Evolutionary conservation across 1,284 basidiomycete species (phyloP).

Genomic region (Hypsizygus ulmarius): DNA sequence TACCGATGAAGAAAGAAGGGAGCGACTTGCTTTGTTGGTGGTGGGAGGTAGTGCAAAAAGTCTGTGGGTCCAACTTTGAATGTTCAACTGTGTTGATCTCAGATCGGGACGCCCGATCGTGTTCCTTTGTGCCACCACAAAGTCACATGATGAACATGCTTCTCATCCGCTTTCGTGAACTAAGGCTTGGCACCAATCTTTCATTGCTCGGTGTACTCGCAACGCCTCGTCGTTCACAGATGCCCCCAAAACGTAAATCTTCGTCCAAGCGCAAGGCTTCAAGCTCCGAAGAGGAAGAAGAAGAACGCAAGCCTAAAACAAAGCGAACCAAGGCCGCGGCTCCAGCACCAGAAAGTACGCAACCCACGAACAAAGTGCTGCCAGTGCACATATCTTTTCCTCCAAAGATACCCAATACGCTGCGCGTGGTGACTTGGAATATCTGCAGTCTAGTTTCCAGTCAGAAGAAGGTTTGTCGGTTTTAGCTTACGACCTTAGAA

Average conservation of each 20-base stretch:
- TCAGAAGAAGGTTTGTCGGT: slow-evolving; percentile 64
- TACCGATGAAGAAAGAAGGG: no score
- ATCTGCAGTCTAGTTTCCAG: slow-evolving; percentile 68
- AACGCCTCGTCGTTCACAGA: slow-evolving; percentile 11
- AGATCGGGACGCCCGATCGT: slow-evolving; percentile 11
- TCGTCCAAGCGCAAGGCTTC: slow-evolving; percentile 32
- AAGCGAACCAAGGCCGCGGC: slow-evolving; percentile 26
- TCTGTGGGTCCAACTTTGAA: slow-evolving; percentile 5
- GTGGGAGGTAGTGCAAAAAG: background rate
- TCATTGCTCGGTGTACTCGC: background rate
- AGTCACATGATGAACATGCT: background rate
- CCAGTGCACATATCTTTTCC: slow-evolving; percentile 64
- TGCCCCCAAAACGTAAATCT: slow-evolving; percentile 35
- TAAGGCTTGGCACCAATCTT: background rate
- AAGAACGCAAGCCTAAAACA: slow-evolving; percentile 17
- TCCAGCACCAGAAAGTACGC: slow-evolving; percentile 35
- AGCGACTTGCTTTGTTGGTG: no score
- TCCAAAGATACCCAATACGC: slow-evolving; percentile 41
- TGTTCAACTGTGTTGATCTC: slow-evolving; percentile 15
- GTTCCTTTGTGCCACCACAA: slow-evolving; percentile 13
- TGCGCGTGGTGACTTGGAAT: slow-evolving; percentile 74
- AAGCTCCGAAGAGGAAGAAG: slow-evolving; percentile 23
- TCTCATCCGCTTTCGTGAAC: background rate
- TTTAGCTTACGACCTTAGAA: no score
- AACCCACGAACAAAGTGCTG: slow-evolving; percentile 71